A percentile compares a stretch with the other conserved stretches of the same genome.
These are phyloP conservation scores for Backusella parvicylindrica DNA, from an alignment of 192 early-diverging fungal species.

Conservation along the genomic window DNA sequence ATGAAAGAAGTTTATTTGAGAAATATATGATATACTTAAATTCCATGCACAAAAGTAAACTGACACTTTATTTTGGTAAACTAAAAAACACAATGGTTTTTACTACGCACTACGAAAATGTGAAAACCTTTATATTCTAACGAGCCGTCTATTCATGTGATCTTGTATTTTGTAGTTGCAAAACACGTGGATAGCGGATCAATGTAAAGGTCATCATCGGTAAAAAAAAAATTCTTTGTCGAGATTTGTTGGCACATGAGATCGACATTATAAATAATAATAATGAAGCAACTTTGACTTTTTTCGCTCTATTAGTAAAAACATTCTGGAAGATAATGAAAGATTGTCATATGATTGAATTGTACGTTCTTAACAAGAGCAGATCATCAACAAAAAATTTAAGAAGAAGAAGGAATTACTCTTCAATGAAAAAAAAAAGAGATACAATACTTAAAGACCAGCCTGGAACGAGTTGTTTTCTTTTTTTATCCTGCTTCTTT, in stretches of 20 bases:
- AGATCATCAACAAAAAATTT: neutral
- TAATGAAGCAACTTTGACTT: neutral
- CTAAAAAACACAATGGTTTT: neutral
- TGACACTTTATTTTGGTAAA: neutral
- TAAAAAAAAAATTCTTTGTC: neutral
- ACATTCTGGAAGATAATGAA: neutral
- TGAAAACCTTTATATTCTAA: neutral
- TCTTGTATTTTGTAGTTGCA: neutral
- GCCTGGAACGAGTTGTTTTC: neutral
- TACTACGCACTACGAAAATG: neutral
- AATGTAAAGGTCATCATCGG: neutral
- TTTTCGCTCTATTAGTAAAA: neutral
- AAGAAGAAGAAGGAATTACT: neutral
- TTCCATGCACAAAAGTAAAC: neutral
- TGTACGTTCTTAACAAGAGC: neutral
- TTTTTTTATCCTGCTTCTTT: constrained; percentile 5
- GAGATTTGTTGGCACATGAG: neutral
- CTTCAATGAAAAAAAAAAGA: neutral
- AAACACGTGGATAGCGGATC: neutral
- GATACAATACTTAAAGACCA: neutral
- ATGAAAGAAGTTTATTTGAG: neutral
- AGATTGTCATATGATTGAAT: neutral
- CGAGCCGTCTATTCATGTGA: neutral
- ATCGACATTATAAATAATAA: neutral
- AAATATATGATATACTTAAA: neutral